A percentile compares a stretch with the other conserved stretches of the same genome.
Conservation (phyloP, 2,329 filamentous ascomycete species). For the Periconia digitata region DNA sequence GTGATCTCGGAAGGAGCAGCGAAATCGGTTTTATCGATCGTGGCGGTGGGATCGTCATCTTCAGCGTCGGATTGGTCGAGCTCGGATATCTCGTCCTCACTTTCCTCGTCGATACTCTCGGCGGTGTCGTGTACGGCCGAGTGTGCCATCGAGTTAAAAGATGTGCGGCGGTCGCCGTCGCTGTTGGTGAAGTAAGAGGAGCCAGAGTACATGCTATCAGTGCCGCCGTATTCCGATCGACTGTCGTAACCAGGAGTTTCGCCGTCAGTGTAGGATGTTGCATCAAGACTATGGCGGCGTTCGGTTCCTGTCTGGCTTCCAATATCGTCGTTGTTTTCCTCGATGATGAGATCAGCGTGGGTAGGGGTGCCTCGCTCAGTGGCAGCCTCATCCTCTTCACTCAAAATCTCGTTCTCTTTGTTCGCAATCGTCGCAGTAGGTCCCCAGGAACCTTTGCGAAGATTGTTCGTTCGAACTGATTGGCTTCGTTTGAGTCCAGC, state of each 20-base stretch:
- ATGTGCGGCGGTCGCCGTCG: slow-evolving; percentile 47
- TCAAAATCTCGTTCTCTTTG: slow-evolving; percentile 52
- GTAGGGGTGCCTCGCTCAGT: slow-evolving; percentile 19
- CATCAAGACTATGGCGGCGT: slow-evolving; percentile 40
- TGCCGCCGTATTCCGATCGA: slow-evolving; percentile 46
- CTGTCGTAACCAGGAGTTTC: slow-evolving; percentile 39
- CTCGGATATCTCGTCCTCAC: slow-evolving; percentile 13
- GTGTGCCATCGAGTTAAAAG: slow-evolving; percentile 43
- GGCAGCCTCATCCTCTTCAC: slow-evolving; percentile 47
- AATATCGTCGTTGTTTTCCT: slow-evolving; percentile 30
- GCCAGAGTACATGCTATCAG: slow-evolving; percentile 50
- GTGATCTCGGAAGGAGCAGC: slow-evolving; percentile 23
- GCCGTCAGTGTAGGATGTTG: slow-evolving; percentile 38
- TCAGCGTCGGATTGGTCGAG: slow-evolving; percentile 32
- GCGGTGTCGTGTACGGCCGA: slow-evolving; percentile 33
- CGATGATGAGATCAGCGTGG: slow-evolving; percentile 23
- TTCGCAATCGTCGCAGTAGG: slow-evolving; percentile 37
- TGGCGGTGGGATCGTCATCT: slow-evolving; percentile 32
- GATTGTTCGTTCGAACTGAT: slow-evolving; percentile 41
- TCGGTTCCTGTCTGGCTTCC: slow-evolving; percentile 44
- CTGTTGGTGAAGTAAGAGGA: slow-evolving; percentile 52
- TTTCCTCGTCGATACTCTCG: slow-evolving; percentile 34
- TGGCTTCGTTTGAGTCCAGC: slow-evolving; percentile 57
- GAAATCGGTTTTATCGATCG: slow-evolving; percentile 8
- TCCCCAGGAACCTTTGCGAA: slow-evolving; percentile 41